A percentile compares a stretch with the other conserved stretches of the same genome.
These are phyloP conservation scores for Aureobasidium sp. DNA, from an alignment of 2,329 filamentous ascomycete species.

Conservation along the genomic window DNA sequence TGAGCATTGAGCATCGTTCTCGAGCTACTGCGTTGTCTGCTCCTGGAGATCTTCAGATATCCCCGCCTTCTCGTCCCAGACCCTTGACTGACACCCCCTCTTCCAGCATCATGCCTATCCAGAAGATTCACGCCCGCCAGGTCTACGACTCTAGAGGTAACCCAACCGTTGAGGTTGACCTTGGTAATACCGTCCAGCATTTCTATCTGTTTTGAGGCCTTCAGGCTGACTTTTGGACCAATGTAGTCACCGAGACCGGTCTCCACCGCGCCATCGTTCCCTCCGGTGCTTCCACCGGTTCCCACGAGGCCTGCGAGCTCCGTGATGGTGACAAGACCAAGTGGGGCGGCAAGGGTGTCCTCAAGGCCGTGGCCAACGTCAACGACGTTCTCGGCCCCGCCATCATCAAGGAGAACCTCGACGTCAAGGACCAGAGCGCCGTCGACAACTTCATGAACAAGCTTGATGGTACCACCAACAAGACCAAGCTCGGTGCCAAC, in stretches of 20 bases:
- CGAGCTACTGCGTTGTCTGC: background rate
- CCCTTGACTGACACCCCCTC: background rate
- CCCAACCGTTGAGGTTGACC: constrained; percentile 39
- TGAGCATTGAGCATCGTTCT: background rate
- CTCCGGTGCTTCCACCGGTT: constrained; percentile 83
- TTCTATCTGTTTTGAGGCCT: constrained; percentile 33
- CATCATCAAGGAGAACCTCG: constrained; percentile 44
- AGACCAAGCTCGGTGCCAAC: constrained; percentile 51
- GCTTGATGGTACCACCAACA: constrained; percentile 51
- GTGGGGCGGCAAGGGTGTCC: constrained; percentile 48
- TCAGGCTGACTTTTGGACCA: background rate
- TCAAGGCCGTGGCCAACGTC: constrained; percentile 47
- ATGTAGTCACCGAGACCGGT: constrained; percentile 56
- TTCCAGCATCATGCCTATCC: constrained; percentile 57
- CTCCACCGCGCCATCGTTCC: constrained; percentile 97
- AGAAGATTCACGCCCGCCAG: constrained; percentile 55
- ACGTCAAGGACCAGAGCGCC: constrained; percentile 46
- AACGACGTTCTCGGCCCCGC: constrained; percentile 46
- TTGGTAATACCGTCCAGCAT: too few relatives aligned
- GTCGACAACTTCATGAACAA: constrained; percentile 46
- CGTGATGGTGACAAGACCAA: constrained; percentile 38
- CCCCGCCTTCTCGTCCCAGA: background rate
- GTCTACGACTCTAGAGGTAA: constrained; percentile 98
- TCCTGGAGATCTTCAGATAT: background rate
- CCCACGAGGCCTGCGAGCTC: constrained; percentile 45